phyloP scores from a whole-genome alignment of 1,284 basidiomycete genomes.

The Pseudozyma flocculosa region DNA sequence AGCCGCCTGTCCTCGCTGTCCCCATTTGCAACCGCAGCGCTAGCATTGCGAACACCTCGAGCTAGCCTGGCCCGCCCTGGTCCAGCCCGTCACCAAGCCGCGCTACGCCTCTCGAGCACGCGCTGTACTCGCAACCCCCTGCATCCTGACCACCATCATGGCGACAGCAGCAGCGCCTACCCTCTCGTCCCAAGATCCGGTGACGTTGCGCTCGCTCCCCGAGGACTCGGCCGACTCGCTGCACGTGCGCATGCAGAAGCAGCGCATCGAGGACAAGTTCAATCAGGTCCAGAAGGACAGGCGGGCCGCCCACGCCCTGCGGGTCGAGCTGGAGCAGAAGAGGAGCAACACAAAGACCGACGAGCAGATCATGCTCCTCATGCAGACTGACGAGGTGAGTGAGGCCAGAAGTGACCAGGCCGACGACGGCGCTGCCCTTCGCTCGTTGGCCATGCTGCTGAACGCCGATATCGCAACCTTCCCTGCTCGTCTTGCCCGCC shows the following conservation, averaged over 20 bases:
- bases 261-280: conserved; percentile 17
- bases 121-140: no score
- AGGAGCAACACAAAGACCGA: conserved; percentile 29
- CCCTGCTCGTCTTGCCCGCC: not conserved
- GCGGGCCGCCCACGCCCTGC: conserved; percentile 21
- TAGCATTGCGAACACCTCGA: no score
- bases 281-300: conserved; percentile 24
- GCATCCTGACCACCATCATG: no score
- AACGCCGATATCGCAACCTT: not conserved
- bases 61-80: no score
- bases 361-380: conserved; percentile 35
- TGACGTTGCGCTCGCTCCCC: no score
- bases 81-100: no score
- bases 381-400: conserved; percentile 27
- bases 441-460: not conserved
- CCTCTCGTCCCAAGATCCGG: no score
- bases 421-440: not conserved
- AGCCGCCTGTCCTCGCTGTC: no score
- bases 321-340: conserved; percentile 22
- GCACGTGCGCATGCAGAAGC: not conserved
- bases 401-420: conserved; percentile 3
- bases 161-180: no score
- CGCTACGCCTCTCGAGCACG: no score
- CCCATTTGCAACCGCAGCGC: no score
- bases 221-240: not conserved